These are phyloP conservation scores for Aspergillus sp. DNA, from an alignment of 2,329 filamentous ascomycete genomes.

Conservation along the genomic window DNA sequence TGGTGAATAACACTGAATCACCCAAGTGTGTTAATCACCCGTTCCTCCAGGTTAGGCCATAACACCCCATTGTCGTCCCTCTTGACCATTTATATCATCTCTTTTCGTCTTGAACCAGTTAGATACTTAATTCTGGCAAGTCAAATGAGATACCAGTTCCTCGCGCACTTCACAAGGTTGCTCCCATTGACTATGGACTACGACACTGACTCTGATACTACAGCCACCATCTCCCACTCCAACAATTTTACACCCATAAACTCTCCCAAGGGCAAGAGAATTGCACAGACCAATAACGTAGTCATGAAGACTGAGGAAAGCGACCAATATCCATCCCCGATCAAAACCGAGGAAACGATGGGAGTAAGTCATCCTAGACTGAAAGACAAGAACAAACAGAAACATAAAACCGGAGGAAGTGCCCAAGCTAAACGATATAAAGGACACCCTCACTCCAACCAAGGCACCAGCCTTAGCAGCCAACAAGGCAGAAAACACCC, in stretches of 20 bases:
- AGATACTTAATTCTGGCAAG: background rate
- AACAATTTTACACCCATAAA: conserved; percentile 8
- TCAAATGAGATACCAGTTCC: no score
- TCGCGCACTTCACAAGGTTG: no score
- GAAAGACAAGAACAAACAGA: background rate
- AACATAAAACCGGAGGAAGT: background rate
- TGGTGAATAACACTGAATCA: background rate
- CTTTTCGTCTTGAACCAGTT: background rate
- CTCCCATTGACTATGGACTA: background rate
- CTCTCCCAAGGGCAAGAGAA: background rate
- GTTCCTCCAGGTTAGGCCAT: background rate
- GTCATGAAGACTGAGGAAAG: background rate
- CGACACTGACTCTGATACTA: background rate
- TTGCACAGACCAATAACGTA: background rate
- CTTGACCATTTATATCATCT: no score
- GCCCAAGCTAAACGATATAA: background rate
- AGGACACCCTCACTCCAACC: background rate
- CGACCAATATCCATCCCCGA: background rate
- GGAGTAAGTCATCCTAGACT: background rate
- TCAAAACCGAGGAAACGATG: background rate
- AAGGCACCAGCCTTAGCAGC: background rate
- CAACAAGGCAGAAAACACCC: background rate
- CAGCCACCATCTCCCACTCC: background rate
- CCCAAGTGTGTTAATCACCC: no score
- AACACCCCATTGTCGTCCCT: background rate